Conservation (phyloP, 352 stramenopile genomes). For the Phytophthora constricta region DNA sequence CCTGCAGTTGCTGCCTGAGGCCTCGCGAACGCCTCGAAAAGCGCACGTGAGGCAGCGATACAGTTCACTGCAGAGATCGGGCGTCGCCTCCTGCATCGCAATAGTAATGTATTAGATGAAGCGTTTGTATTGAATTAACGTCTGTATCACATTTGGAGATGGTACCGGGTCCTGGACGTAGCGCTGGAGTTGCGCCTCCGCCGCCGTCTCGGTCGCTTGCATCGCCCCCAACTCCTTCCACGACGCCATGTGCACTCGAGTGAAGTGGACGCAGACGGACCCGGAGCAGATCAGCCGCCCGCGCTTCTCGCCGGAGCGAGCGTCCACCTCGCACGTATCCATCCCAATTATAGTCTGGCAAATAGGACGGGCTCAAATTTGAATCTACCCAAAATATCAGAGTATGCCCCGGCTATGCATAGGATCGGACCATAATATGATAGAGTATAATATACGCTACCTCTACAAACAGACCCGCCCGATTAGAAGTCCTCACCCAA, state of each 20-base stretch:
- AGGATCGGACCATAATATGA: too few species aligned
- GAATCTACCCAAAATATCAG: too few species aligned
- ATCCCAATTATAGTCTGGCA: too few species aligned
- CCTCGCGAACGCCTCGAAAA: constrained; percentile 51
- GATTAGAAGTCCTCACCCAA: too few species aligned
- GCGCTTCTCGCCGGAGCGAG: constrained; percentile 21
- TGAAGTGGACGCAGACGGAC: constrained; percentile 28
- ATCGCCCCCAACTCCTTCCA: constrained; percentile 13
- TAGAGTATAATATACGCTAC: too few species aligned
- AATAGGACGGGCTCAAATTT: too few species aligned
- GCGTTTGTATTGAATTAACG: not conserved
- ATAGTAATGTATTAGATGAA: constrained; percentile 11
- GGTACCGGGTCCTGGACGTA: constrained; percentile 28
- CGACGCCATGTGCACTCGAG: not conserved
- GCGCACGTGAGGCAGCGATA: constrained; percentile 62
- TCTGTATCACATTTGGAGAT: not conserved
- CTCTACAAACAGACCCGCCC: too few species aligned
- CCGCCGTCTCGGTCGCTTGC: constrained; percentile 1
- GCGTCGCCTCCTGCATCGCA: constrained; percentile 11
- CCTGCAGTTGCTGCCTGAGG: constrained; percentile 21
- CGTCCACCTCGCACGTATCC: constrained; percentile 1
- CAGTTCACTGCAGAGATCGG: constrained; percentile 26
- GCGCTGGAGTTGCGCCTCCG: constrained; percentile 21
- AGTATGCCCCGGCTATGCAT: too few species aligned
- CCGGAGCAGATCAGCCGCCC: constrained; percentile 20